phyloP scores from a whole-genome alignment of 768 basidiomycete genomes.

The Naematelia aurantialba region DNA sequence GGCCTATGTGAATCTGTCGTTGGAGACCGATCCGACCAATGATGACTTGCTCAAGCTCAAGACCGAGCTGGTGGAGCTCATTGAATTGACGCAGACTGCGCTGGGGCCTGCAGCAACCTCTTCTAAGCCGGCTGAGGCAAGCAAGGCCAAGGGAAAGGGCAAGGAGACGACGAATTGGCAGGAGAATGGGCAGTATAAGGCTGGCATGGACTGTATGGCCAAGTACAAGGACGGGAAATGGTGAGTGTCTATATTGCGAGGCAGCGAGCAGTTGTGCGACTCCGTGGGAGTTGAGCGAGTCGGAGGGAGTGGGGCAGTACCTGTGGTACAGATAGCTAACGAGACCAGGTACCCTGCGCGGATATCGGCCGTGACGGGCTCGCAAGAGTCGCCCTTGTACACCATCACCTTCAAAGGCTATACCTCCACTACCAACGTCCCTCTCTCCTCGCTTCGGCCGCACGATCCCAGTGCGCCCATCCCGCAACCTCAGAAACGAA shows the following conservation, averaged over 20 bases:
- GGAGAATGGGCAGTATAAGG: constrained; percentile 43
- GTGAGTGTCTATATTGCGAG: constrained; percentile 25
- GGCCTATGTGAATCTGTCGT: constrained; percentile 48
- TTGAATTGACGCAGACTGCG: constrained; percentile 46
- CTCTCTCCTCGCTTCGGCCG: constrained; percentile 40
- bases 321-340: no score
- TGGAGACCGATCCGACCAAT: constrained; percentile 48
- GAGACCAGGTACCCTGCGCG: constrained; percentile 47
- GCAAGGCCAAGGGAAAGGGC: constrained; percentile 32
- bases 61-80: constrained; percentile 47
- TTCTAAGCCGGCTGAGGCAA: constrained; percentile 7
- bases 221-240: constrained; percentile 51
- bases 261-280: no score
- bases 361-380: constrained; percentile 46
- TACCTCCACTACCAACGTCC: constrained; percentile 47
- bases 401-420: constrained; percentile 51
- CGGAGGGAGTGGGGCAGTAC: no score
- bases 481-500: constrained; percentile 41
- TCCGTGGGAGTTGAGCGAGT: no score
- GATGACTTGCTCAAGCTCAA: constrained; percentile 47
- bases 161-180: constrained; percentile 36
- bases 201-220: constrained; percentile 50
- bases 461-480: constrained; percentile 38
- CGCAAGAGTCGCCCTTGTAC: constrained; percentile 45
- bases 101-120: constrained; percentile 22